Evolutionary conservation across 306 rosid genomes (phyloP), one percentile per base, ranked within the genome.

Genomic region (Lablab purpureus): DNA sequence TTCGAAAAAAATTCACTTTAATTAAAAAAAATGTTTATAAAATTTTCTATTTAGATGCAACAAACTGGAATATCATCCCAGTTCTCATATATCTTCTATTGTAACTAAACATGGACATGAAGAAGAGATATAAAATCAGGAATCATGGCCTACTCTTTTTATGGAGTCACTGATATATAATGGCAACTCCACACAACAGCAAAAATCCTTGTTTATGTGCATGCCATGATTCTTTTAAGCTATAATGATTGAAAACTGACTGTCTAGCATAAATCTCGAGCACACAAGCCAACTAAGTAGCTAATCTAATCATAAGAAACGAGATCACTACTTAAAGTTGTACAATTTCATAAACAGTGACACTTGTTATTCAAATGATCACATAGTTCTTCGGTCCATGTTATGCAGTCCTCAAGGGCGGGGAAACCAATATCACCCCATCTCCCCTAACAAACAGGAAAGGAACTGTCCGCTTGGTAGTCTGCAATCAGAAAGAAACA

Each of bases 371-470:
- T 54, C 46, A 67, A 77, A 83, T 25, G 75, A 72, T 50, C 32
- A 70, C 52, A 41, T 7, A 62, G 49, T 62, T 83, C 79, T 54
- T 59, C 73, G 17, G 74, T 54, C 52, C 86, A 74, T 68, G 64
- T 88, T 88, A 92, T 70, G 94, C 97, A 19, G 98, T 96, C 88
- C 99, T 91, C 68, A 96, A 82, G 41, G 99, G 99, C 1, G 99
- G 99, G 11, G 99, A 96, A 80, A 96, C 99, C 78, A 96, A 89
- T 79, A 96, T 96, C 73, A 96, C 99, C 37, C 99, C 99, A 70
- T 96, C 98, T 68, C 99, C 99, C 88, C 99, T 91, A 12, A 96
- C 98, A 82, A 96, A 96, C 65, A 96, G 96, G 87, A 91, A 96
- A 5, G 99, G 99, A 72, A 96, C 94, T 0, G 89, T 93, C 25